These are phyloP conservation scores for Dictyophora rubrovolvata DNA, from an alignment of 768 basidiomycete genomes.

Conservation along the genomic window DNA sequence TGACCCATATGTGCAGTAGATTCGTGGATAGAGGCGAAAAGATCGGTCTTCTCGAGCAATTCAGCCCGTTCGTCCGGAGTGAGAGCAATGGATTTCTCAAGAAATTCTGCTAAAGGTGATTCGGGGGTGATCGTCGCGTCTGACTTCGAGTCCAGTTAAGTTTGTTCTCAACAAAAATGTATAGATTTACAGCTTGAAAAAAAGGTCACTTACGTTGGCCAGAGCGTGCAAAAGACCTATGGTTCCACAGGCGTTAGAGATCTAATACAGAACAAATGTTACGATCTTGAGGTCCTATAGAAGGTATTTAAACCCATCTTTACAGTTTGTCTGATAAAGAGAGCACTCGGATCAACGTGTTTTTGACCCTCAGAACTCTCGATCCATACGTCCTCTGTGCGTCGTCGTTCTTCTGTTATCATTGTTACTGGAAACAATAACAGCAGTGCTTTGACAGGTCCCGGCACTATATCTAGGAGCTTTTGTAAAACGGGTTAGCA, in stretches of 20 bases:
- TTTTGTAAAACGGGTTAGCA: conserved; percentile 20
- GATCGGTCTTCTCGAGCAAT: conserved; percentile 60
- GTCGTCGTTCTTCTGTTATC: conserved; percentile 36
- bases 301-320: conserved; percentile 12
- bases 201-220: conserved; percentile 53
- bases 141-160: conserved; percentile 30
- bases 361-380: conserved; percentile 30
- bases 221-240: conserved; percentile 80
- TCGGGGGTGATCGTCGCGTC: conserved; percentile 44
- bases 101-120: conserved; percentile 57
- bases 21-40: conserved; percentile 72
- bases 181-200: no score
- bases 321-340: conserved; percentile 91
- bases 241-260: conserved; percentile 79
- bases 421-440: conserved; percentile 72
- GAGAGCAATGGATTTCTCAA: conserved; percentile 27
- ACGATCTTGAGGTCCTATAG: neutral
- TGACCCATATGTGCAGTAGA: conserved; percentile 64
- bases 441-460: conserved; percentile 74
- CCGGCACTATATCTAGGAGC: conserved; percentile 59
- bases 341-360: conserved; percentile 49
- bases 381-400: conserved; percentile 51
- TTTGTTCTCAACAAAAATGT: no score
- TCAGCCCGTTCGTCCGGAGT: conserved; percentile 66
- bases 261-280: conserved; percentile 30